Evolutionary conservation across 192 early-diverging fungal genomes (phyloP).

Genomic region (Podila verticillata): DNA sequence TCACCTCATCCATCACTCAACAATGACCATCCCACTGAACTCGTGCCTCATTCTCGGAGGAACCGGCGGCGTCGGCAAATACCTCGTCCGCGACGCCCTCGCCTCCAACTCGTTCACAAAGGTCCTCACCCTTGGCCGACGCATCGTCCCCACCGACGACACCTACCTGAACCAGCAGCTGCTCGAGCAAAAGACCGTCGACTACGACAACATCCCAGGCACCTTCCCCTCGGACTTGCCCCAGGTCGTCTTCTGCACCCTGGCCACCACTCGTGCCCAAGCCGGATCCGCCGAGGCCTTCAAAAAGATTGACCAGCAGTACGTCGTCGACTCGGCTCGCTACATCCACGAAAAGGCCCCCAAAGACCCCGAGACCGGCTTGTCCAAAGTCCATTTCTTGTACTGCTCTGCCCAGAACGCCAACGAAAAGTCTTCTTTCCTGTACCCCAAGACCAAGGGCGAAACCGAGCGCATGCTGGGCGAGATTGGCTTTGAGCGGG

Average conservation of each 20-base stretch:
- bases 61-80: conserved; percentile 69
- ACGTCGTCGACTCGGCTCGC: conserved; percentile 74
- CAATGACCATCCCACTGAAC: conserved; percentile 32
- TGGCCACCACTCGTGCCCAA: conserved; percentile 75
- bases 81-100: conserved; percentile 64
- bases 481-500: conserved; percentile 68
- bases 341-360: conserved; percentile 63
- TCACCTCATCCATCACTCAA: conserved; percentile 22
- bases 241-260: conserved; percentile 71
- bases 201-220: conserved; percentile 76
- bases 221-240: conserved; percentile 34
- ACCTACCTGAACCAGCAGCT: conserved; percentile 20
- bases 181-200: conserved; percentile 70
- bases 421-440: conserved; percentile 65
- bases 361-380: conserved; percentile 16
- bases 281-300: conserved; percentile 75
- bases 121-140: conserved; percentile 67
- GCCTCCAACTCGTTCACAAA: conserved; percentile 52
- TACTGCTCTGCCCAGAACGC: conserved; percentile 64
- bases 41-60: conserved; percentile 53
- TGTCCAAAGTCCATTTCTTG: conserved; percentile 59
- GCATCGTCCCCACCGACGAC: conserved; percentile 23
- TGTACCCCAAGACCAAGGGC: conserved; percentile 83
- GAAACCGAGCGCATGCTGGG: conserved; percentile 75
- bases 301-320: conserved; percentile 81